Base-by-base conservation (phyloP, 306 rosid genomes). In the Prosopis cineraria region DNA sequence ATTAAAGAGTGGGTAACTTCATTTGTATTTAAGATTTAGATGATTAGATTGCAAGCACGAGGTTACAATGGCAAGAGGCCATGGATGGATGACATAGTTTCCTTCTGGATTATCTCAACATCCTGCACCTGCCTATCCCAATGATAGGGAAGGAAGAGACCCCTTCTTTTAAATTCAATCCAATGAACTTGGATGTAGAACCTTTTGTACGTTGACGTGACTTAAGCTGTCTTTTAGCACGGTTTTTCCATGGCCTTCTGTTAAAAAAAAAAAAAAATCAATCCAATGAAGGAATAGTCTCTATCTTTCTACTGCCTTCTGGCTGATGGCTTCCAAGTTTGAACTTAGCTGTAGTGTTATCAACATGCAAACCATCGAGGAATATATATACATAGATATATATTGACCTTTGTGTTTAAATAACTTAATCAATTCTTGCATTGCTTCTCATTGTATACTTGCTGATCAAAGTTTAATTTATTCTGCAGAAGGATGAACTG, bases 131-230 rank as follows among this genome's bases (percentile, higher is more conserved):
- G 30, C 55, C 58, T 39, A 71, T 24, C 19, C 68, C 68, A 68
- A 73, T 19, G 25, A 74, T 52, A 70, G 65, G 65, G 62, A 30
- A 65, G 65, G 53, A 39, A 69, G 59, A 64, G 79, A 72, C n/a
- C 63, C 52, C 69, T 33, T 50, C 53, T 14, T 45, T 16, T 45
- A 45, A 43, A 59, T 58, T 39, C 37, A 70, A 64, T 30, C 50
- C 31, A 16, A 22, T 25, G 20, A 33, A 14, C n/a, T n/a, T n/a
- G n/a, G n/a, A n/a, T n/a, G n/a, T n/a, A n/a, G n/a, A n/a, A n/a
- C n/a, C n/a, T n/a, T n/a, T n/a, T n/a, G n/a, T n/a, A n/a, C n/a
- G n/a, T n/a, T n/a, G n/a, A n/a, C n/a, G n/a, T n/a, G n/a, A n/a
- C n/a, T n/a, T n/a, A n/a, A n/a, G n/a, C n/a, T n/a, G n/a, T n/a